Percentiles rank a stretch among this genome's conserved stretches.
Evolutionary conservation across 345 rosid genomes (phyloP).

Genomic region (Camelina hispida): DNA sequence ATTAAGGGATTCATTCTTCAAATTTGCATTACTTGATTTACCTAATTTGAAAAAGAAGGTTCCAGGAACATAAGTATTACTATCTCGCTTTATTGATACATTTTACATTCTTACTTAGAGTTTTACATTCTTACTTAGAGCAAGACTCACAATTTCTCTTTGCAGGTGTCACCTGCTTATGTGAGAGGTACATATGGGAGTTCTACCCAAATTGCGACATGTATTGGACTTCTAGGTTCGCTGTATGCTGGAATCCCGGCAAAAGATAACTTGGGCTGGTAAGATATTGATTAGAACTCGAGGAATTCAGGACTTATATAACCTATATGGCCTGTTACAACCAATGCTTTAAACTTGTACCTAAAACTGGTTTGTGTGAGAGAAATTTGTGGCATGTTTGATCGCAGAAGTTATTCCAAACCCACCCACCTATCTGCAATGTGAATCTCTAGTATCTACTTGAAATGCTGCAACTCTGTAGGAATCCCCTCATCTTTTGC

Average conservation of each 20-base stretch:
- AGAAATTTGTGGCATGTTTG: constrained; percentile 23
- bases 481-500: constrained; percentile 14
- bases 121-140: constrained; percentile 20
- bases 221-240: constrained; percentile 80
- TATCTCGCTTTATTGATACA: constrained; percentile 1
- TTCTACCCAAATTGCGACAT: constrained; percentile 79
- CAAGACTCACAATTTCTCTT: constrained; percentile 20
- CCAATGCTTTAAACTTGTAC: constrained; percentile 12
- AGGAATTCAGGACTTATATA: neutral
- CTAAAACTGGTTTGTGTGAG: constrained; percentile 15
- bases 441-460: constrained; percentile 10
- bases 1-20: constrained; percentile 3
- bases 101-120: constrained; percentile 20
- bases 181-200: constrained; percentile 95
- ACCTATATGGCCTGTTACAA: constrained; percentile 23
- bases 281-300: constrained; percentile 42
- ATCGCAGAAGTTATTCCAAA: constrained; percentile 2
- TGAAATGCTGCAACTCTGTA: constrained; percentile 10
- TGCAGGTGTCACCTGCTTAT: constrained; percentile 86
- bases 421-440: constrained; percentile 11
- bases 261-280: constrained; percentile 76
- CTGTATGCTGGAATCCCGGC: constrained; percentile 81
- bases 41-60: constrained; percentile 18
- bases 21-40: constrained; percentile 24
- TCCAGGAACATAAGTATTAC: constrained; percentile 13